Percentiles rank a stretch among this genome's conserved stretches.
Conservation (phyloP, 805 yeast genomes). For the Candida ascalaphidarum region DNA sequence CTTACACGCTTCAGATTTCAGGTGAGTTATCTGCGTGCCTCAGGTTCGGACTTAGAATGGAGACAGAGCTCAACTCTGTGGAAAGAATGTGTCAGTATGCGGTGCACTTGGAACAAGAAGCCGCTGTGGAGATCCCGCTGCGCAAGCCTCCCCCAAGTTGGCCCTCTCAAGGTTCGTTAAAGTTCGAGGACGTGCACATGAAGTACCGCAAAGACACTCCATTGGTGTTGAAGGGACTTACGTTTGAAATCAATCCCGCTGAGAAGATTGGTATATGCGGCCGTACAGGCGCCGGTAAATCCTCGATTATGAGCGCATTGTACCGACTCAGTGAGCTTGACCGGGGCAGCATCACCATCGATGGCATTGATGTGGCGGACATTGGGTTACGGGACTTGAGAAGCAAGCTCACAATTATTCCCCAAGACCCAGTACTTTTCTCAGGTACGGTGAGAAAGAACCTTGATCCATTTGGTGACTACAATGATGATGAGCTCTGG, state of each 20-base stretch:
- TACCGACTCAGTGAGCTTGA: slow-evolving; percentile 7
- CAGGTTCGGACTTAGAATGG: slow-evolving; percentile 2
- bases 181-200: slow-evolving; percentile 18
- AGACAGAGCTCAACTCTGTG: slow-evolving; percentile 5
- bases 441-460: slow-evolving; percentile 9
- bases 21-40: slow-evolving; percentile 2
- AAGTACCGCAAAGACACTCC: slow-evolving; percentile 9
- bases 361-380: slow-evolving; percentile 7
- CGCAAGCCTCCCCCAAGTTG: slow-evolving; percentile 13
- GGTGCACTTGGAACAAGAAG: slow-evolving; percentile 14
- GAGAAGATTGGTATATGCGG: slow-evolving; percentile 13
- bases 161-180: slow-evolving; percentile 5
- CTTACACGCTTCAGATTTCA: slow-evolving; percentile 3
- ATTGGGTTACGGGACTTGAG: slow-evolving; percentile 7
- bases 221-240: slow-evolving; percentile 5
- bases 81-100: slow-evolving; percentile 8
- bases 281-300: slow-evolving; percentile 14
- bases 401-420: slow-evolving; percentile 9
- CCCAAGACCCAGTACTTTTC: slow-evolving; percentile 13
- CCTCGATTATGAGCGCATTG: slow-evolving; percentile 10
- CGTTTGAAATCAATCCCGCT: slow-evolving; percentile 1
- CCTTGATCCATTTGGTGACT: slow-evolving; percentile 9
- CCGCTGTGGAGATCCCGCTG: slow-evolving; percentile 15
- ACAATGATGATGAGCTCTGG: slow-evolving; percentile 8
- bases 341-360: slow-evolving; percentile 7